Percentiles rank a stretch among this genome's conserved stretches.
Evolutionary conservation across 2,329 filamentous ascomycete species (phyloP).

Genomic region (Cordyceps pruinosa): DNA sequence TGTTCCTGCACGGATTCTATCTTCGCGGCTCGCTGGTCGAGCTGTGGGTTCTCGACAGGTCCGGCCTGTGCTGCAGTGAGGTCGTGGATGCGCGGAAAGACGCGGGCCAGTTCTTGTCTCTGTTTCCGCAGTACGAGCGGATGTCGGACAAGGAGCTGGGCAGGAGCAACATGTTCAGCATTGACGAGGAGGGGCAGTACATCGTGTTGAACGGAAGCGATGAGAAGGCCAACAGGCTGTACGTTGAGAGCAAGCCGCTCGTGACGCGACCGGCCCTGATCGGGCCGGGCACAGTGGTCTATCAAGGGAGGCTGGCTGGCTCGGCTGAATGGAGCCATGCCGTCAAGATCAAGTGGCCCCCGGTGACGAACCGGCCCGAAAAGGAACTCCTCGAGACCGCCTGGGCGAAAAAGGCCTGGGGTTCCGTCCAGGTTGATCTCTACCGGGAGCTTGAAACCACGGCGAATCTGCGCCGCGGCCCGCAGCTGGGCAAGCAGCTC

Average conservation of each 20-base stretch:
- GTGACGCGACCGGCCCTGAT: neutral
- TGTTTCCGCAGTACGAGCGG: neutral
- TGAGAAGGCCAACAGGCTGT: neutral
- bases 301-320: neutral
- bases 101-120: neutral
- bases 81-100: neutral
- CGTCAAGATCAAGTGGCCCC: conserved; percentile 1
- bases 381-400: neutral
- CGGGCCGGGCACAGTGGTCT: neutral
- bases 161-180: neutral
- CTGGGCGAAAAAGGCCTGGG: neutral
- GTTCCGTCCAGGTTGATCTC: neutral
- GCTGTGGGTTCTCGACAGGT: neutral
- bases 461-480: neutral
- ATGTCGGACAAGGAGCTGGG: neutral
- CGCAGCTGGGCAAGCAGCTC: neutral
- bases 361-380: neutral
- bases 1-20: neutral
- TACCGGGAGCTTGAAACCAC: neutral
- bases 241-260: neutral
- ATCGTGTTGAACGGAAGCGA: neutral
- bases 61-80: neutral
- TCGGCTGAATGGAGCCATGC: neutral
- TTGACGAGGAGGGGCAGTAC: neutral
- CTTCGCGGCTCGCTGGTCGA: neutral